phyloP scores from a whole-genome alignment of 1,139 yeast species.

The Taphrina confusa region DNA sequence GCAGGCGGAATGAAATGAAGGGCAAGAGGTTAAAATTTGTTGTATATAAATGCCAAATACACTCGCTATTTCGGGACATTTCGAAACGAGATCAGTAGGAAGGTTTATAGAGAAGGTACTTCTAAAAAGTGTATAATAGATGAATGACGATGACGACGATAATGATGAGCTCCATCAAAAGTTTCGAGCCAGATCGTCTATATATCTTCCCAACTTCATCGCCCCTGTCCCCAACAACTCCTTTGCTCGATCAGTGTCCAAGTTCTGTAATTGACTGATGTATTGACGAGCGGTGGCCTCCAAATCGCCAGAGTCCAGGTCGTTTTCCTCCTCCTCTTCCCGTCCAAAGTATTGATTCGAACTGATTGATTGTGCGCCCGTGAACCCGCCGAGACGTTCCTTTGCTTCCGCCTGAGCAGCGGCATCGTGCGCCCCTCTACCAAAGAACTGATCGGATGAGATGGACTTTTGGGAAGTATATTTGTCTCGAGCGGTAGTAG shows the following conservation, averaged over 20 bases:
- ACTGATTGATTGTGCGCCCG: constrained; percentile 86
- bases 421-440: constrained; percentile 82
- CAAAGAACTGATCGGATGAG: constrained; percentile 78
- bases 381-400: constrained; percentile 71
- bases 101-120: too few relatives aligned
- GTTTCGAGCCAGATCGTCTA: constrained; percentile 32
- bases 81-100: neutral
- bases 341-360: constrained; percentile 92
- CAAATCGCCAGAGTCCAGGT: constrained; percentile 34
- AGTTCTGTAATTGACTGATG: constrained; percentile 26
- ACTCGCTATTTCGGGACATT: neutral
- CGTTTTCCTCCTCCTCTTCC: constrained; percentile 56
- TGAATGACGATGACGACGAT: neutral
- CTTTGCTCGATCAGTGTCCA: constrained; percentile 29
- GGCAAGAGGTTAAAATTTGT: neutral
- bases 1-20: neutral
- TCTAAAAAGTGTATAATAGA: too few relatives aligned
- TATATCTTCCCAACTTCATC: constrained; percentile 28
- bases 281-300: constrained; percentile 31
- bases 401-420: constrained; percentile 76
- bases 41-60: neutral
- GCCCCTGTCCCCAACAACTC: constrained; percentile 28
- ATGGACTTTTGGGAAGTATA: constrained; percentile 90
- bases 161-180: constrained; percentile 1
- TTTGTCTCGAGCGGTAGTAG: constrained; percentile 54